Evolutionary conservation across 768 basidiomycete genomes (phyloP), one percentile per base, ranked within the genome.

Genomic region (Auricularia cornea): DNA sequence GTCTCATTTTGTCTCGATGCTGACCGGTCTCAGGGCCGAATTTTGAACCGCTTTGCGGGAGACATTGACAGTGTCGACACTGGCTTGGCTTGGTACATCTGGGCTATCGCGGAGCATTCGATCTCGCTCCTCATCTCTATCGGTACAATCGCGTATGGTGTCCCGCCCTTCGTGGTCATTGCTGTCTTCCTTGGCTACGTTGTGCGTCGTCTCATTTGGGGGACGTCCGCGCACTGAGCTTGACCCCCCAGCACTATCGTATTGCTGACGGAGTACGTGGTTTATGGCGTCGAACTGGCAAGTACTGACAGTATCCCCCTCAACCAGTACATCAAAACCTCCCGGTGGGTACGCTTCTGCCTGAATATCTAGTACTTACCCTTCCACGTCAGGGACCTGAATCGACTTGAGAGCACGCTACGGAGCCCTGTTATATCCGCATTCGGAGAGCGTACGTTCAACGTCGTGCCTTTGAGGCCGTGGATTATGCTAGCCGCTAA

Each of bases 1-100:
- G 6, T 6, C 1, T 20, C n/a, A n/a, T n/a, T n/a, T n/a, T n/a
- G n/a, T n/a, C n/a, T n/a, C n/a, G n/a, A n/a, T 48, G 44, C 44
- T 48, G 6, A 48, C 35, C 2, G 23, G 6, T 48, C 20, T 12
- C 3, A 48, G 44, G 54, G 54, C 54, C 54, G 54, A 11, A 57
- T 57, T 20, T 26, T 57, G 1, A 57, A 31, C 20, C 54, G 54
- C 28, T 57, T 57, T 26, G 26, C 54, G 11, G 29, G 73, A 29
- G 72, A 75, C 62, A 67, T 75, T 59, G 69, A 70, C 59, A 71
- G 68, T 3, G 63, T 69, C 63, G 70, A 72, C 62, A 69, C 69
- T 64, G 63, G 63, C 3, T 67, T 70, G 16, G 61, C 52, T 51
- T 70, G 70, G 59, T 64, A 68, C 2, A 59, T 73, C 40, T 68